These are phyloP conservation scores for Lenzites betulinus DNA, from an alignment of 768 basidiomycete species.

Conservation along the genomic window DNA sequence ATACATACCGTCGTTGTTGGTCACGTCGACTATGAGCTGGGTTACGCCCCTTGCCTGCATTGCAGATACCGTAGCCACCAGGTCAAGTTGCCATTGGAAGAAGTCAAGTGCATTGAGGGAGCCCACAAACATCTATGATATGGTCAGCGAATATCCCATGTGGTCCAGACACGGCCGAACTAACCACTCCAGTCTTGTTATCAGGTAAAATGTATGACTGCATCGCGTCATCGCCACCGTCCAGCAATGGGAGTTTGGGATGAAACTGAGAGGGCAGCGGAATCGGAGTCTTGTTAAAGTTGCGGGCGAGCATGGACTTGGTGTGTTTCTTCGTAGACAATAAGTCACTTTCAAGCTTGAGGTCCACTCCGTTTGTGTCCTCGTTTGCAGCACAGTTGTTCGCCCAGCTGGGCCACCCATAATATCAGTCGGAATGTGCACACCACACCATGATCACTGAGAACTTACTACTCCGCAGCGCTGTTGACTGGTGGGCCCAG, in stretches of 20 bases:
- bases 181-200: slow-evolving; percentile 59
- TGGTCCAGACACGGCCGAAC: too few relatives aligned
- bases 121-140: slow-evolving; percentile 53
- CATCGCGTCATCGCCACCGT: slow-evolving; percentile 53
- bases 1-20: slow-evolving; percentile 63
- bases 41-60: slow-evolving; percentile 53
- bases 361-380: slow-evolving; percentile 54
- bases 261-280: slow-evolving; percentile 49
- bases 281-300: slow-evolving; percentile 40
- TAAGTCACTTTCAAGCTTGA: slow-evolving; percentile 15
- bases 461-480: slow-evolving; percentile 48
- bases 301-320: slow-evolving; percentile 43
- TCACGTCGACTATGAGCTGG: slow-evolving; percentile 56
- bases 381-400: slow-evolving; percentile 56
- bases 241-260: slow-evolving; percentile 47
- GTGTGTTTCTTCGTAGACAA: slow-evolving; percentile 31
- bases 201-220: slow-evolving; percentile 58
- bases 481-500: slow-evolving; percentile 53
- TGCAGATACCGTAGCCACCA: slow-evolving; percentile 43
- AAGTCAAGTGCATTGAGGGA: slow-evolving; percentile 53
- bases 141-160: not conserved
- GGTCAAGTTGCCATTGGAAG: slow-evolving; percentile 52
- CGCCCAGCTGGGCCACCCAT: slow-evolving; percentile 50
- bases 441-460: too few relatives aligned
- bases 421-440: too few relatives aligned